Percentiles rank a stretch among this genome's conserved stretches.
phyloP scores from a whole-genome alignment of 202 grass and related monocot species.

The Cymbopogon flexuosus region DNA sequence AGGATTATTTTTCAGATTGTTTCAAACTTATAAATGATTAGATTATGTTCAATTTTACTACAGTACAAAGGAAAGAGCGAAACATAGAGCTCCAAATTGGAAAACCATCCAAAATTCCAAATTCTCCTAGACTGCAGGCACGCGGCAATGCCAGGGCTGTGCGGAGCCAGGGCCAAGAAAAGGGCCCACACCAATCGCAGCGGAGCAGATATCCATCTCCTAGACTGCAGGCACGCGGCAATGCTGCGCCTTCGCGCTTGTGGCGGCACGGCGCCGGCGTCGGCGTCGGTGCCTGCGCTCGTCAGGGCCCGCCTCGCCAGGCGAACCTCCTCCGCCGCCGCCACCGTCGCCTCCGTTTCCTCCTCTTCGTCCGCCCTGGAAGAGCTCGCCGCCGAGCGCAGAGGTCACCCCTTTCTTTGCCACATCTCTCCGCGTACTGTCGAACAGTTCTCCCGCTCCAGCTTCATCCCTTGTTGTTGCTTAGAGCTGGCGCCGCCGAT shows the following conservation, averaged over 20 bases:
- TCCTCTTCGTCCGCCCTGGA: constrained; percentile 39
- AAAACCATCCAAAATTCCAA: not conserved
- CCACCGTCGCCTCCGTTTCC: not conserved
- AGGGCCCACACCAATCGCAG: not conserved
- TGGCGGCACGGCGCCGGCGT: constrained; percentile 26
- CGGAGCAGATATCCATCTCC: not conserved
- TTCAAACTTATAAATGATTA: not conserved
- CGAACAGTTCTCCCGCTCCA: not conserved
- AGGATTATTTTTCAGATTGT: not conserved
- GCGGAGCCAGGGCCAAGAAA: not conserved
- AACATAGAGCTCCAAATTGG: too few relatives aligned
- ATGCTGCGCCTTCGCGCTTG: constrained; percentile 55
- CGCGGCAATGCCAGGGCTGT: too few relatives aligned
- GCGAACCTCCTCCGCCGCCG: constrained; percentile 32
- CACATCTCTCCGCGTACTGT: not conserved
- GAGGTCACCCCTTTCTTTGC: constrained; percentile 41
- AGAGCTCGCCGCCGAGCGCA: constrained; percentile 66
- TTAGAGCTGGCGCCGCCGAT: not conserved
- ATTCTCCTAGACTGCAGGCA: too few relatives aligned
- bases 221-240: not conserved
- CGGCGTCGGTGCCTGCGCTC: constrained; percentile 32
- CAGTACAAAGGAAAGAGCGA: not conserved
- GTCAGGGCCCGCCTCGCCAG: constrained; percentile 51
- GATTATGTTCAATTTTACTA: not conserved
- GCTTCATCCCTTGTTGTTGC: not conserved